phyloP scores from a whole-genome alignment of 2,329 filamentous ascomycete species.

The Fusarium sp. region DNA sequence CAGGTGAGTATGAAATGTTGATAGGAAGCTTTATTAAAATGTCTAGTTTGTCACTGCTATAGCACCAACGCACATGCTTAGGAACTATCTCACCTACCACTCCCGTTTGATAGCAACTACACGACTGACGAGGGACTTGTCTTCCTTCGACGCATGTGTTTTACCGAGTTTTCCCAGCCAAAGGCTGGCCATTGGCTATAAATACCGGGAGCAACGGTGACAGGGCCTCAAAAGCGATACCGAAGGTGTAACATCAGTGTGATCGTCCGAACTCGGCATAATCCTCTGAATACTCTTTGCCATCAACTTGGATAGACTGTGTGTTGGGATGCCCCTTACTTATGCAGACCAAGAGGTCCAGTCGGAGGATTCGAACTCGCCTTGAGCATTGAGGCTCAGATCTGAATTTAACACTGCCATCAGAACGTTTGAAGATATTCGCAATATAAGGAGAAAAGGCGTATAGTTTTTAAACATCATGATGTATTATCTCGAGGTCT shows the following conservation, averaged over 20 bases:
- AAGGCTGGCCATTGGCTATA: neutral
- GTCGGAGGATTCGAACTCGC: neutral
- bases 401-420: neutral
- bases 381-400: neutral
- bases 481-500: slow-evolving; percentile 55
- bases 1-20: neutral
- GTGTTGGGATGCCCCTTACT: neutral
- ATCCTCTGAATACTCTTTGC: neutral
- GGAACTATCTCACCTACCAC: neutral
- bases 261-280: neutral
- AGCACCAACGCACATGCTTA: neutral
- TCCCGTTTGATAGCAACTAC: neutral
- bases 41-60: neutral
- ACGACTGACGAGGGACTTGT: neutral
- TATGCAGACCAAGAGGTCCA: neutral
- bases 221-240: neutral
- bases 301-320: neutral
- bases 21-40: neutral
- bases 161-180: neutral
- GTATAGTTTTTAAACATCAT: slow-evolving; percentile 50
- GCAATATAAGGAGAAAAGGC: neutral
- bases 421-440: neutral
- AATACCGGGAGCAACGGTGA: neutral
- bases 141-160: neutral
- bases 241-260: neutral